Evolutionary conservation across 768 basidiomycete genomes (phyloP).

Genomic region (Kwoniella bestiolae): DNA sequence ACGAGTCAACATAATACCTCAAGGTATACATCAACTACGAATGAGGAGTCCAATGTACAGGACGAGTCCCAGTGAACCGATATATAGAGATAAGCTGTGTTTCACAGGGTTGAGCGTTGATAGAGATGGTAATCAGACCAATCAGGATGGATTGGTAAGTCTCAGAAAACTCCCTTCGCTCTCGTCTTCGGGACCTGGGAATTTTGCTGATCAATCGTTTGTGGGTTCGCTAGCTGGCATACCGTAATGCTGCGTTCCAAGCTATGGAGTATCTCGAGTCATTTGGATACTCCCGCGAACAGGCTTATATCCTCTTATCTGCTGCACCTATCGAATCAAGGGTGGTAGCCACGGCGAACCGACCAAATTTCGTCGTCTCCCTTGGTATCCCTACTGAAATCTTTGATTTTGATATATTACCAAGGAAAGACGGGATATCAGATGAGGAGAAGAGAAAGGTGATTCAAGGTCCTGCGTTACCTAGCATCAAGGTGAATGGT

Average conservation of each 20-base stretch:
- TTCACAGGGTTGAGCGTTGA: conserved; percentile 76
- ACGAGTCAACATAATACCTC: conserved; percentile 72
- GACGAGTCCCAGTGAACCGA: conserved; percentile 65
- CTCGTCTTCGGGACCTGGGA: no score
- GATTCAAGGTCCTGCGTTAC: conserved; percentile 8
- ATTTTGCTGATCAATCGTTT: no score
- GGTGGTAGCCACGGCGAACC: conserved; percentile 40
- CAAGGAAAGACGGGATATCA: not conserved
- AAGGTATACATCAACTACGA: conserved; percentile 73
- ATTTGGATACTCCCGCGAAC: conserved; percentile 79
- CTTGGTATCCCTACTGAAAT: conserved; percentile 76
- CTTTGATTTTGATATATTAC: conserved; percentile 62
- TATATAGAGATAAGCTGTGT: conserved; percentile 74
- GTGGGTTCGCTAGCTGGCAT: conserved; percentile 61
- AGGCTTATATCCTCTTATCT: conserved; percentile 72
- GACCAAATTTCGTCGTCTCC: conserved; percentile 77
- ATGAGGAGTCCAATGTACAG: conserved; percentile 76
- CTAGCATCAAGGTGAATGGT: not conserved
- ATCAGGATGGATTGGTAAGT: conserved; percentile 46
- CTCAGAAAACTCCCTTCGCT: no score
- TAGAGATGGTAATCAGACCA: conserved; percentile 60
- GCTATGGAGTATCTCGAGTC: conserved; percentile 70
- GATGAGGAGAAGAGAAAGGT: conserved; percentile 1
- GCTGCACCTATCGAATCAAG: conserved; percentile 68
- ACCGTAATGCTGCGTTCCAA: conserved; percentile 78